A percentile compares a stretch with the other conserved stretches of the same genome.
Evolutionary conservation across 177 flowering plant genomes (phyloP).

Genomic region (Vitis hybrid): DNA sequence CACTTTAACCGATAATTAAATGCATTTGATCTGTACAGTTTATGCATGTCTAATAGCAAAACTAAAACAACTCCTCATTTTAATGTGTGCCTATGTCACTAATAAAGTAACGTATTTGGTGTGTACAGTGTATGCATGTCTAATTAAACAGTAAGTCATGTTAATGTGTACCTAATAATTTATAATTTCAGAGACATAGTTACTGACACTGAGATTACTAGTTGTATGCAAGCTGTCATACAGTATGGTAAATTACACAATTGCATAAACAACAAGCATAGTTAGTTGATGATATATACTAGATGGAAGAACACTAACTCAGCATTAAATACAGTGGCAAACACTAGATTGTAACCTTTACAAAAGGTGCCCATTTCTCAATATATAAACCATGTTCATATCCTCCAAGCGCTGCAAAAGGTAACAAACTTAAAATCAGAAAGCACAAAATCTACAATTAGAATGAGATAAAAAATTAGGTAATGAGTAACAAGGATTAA

Average conservation of each 20-base stretch:
- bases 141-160: not conserved
- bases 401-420: slow-evolving; percentile 84
- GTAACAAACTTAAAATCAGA: not conserved
- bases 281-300: not conserved
- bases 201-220: not conserved
- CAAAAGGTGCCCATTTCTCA: slow-evolving; percentile 96
- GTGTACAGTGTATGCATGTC: too few species aligned
- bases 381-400: slow-evolving; percentile 78
- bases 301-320: not conserved
- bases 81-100: too few species aligned
- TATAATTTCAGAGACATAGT: not conserved
- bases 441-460: too few species aligned
- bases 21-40: not conserved
- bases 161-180: not conserved
- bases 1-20: not conserved
- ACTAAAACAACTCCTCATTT: not conserved
- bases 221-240: not conserved
- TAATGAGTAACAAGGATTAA: too few species aligned
- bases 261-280: not conserved
- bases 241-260: not conserved
- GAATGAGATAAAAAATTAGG: too few species aligned
- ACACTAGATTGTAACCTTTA: slow-evolving; percentile 57
- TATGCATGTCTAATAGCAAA: not conserved
- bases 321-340: not conserved
- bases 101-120: too few species aligned